Percentiles rank a stretch among this genome's conserved stretches.
phyloP scores from a whole-genome alignment of 2,329 filamentous ascomycete species.

The Ceratocystis variospora region DNA sequence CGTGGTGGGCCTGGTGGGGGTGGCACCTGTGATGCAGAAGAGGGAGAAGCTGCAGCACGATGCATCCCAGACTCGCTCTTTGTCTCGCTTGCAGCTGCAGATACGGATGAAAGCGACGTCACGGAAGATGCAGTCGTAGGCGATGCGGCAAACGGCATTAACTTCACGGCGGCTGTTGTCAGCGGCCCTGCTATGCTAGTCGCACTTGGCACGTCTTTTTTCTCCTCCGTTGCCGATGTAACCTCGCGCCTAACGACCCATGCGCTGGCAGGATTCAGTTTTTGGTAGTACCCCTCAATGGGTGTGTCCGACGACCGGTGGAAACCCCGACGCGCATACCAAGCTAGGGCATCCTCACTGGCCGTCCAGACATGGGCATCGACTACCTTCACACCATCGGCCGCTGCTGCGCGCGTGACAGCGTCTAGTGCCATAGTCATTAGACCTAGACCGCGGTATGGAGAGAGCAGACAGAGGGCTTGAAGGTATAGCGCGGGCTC shows the following conservation, averaged over 20 bases:
- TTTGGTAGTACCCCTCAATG: conserved; percentile 48
- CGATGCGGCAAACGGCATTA: conserved; percentile 17
- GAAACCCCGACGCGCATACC: conserved; percentile 49
- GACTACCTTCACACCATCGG: conserved; percentile 32
- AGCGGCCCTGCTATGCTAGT: neutral
- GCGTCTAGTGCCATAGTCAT: conserved; percentile 43
- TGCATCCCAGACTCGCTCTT: neutral
- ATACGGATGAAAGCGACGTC: conserved; percentile 24
- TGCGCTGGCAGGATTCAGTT: conserved; percentile 46
- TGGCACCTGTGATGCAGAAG: neutral
- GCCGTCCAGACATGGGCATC: conserved; percentile 58
- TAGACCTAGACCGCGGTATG: conserved; percentile 47
- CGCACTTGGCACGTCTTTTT: conserved; percentile 16
- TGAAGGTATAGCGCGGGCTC: conserved; percentile 48
- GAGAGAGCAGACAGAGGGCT: conserved; percentile 48
- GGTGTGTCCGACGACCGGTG: conserved; percentile 32
- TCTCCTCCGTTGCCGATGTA: conserved; percentile 22
- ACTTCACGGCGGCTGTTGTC: neutral
- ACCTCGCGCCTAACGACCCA: conserved; percentile 43
- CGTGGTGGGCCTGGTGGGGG: conserved; percentile 19
- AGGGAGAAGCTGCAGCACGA: neutral
- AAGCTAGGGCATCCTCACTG: conserved; percentile 47
- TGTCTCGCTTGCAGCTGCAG: neutral
- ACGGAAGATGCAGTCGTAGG: conserved; percentile 24
- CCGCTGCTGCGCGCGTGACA: conserved; percentile 31